Percentiles rank a stretch among this genome's conserved stretches.
Conservation (phyloP, 495 filamentous ascomycete genomes). For the Aspergillus avenaceus region DNA sequence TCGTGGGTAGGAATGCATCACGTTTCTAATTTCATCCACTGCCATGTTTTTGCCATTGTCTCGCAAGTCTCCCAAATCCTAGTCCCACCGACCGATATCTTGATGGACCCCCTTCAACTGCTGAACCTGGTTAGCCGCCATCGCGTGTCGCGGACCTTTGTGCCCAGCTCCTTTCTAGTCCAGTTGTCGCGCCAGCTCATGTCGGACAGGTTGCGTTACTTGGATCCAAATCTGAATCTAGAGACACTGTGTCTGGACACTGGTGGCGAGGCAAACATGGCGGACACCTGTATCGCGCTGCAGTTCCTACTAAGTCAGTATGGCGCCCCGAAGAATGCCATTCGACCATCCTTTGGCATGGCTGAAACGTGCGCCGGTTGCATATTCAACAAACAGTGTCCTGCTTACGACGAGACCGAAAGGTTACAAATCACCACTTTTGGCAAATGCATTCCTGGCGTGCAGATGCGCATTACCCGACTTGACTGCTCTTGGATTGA, state of each 20-base stretch:
- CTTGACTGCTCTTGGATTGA: neutral
- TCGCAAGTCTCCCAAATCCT: constrained; percentile 43
- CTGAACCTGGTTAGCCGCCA: neutral
- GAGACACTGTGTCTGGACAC: constrained; percentile 22
- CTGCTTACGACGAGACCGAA: constrained; percentile 25
- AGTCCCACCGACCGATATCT: constrained; percentile 21
- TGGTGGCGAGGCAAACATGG: constrained; percentile 39
- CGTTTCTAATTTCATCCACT: constrained; percentile 48
- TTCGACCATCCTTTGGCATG: constrained; percentile 51
- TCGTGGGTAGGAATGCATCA: constrained; percentile 54
- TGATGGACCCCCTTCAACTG: neutral
- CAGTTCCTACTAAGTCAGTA: constrained; percentile 24
- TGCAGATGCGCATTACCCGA: constrained; percentile 41
- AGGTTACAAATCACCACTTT: constrained; percentile 30
- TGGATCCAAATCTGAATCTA: constrained; percentile 26
- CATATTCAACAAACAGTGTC: constrained; percentile 37
- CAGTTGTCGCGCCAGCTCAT: neutral
- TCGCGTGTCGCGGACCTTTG: neutral
- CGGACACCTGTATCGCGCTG: constrained; percentile 24
- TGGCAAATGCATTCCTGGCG: constrained; percentile 34
- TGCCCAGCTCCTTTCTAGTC: neutral
- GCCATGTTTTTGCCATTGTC: constrained; percentile 45
- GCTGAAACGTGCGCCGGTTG: constrained; percentile 51
- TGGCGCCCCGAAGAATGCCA: constrained; percentile 32
- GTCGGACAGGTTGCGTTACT: neutral